A percentile compares a stretch with the other conserved stretches of the same genome.
Evolutionary conservation across 345 rosid genomes (phyloP).

Genomic region (Nephelium lappaceum): DNA sequence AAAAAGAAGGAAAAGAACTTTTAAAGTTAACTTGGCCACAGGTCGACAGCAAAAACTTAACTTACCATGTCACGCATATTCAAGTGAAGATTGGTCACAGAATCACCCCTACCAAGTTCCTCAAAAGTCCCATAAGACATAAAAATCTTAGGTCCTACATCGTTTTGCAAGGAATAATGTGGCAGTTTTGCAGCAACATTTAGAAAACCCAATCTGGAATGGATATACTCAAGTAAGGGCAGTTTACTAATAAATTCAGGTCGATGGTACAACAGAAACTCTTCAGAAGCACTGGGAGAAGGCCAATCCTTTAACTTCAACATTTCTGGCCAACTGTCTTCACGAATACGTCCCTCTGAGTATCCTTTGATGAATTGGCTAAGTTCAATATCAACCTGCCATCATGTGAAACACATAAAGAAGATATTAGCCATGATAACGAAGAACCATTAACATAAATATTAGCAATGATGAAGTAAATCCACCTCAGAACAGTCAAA

Average conservation of each 20-base stretch:
- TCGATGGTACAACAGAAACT: slow-evolving; percentile 80
- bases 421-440: slow-evolving; percentile 16
- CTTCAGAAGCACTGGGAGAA: slow-evolving; percentile 88
- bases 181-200: slow-evolving; percentile 97
- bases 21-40: no score
- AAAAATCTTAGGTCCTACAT: slow-evolving; percentile 86
- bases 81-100: slow-evolving; percentile 74
- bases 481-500: slow-evolving; percentile 76
- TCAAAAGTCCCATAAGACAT: slow-evolving; percentile 71
- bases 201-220: slow-evolving; percentile 90
- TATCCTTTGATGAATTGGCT: slow-evolving; percentile 73
- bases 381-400: slow-evolving; percentile 79
- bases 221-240: slow-evolving; percentile 94
- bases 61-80: slow-evolving; percentile 81
- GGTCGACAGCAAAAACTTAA: not conserved
- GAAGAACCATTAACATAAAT: slow-evolving; percentile 19
- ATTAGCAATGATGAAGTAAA: slow-evolving; percentile 22
- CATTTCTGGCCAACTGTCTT: slow-evolving; percentile 53
- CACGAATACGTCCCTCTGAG: slow-evolving; percentile 54
- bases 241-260: slow-evolving; percentile 85
- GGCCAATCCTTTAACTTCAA: slow-evolving; percentile 98
- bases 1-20: not conserved
- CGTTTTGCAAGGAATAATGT: slow-evolving; percentile 91
- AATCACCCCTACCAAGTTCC: slow-evolving; percentile 60
- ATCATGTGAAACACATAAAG: slow-evolving; percentile 21